These are phyloP conservation scores for Stevia rebaudiana DNA, from an alignment of 140 eudicot species.

Conservation along the genomic window DNA sequence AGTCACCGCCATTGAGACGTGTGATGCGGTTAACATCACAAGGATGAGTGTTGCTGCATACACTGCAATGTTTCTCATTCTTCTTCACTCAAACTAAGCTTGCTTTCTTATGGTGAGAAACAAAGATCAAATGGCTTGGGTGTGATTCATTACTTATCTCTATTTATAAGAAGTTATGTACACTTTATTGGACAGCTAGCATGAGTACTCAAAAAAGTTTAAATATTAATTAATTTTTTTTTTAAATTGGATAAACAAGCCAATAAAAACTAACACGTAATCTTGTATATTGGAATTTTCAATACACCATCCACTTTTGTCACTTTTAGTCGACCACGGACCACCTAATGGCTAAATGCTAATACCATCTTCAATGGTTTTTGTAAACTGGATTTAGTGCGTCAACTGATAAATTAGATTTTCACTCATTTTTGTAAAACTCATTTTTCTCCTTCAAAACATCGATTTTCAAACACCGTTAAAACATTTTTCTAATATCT, in stretches of 20 bases:
- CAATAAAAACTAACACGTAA: neutral
- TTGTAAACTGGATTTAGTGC: too few species aligned
- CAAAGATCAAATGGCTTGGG: slow-evolving; percentile 9
- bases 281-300: too few species aligned
- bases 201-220: neutral
- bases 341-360: too few species aligned
- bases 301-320: too few species aligned
- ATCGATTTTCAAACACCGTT: too few species aligned
- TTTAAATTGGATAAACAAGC: neutral
- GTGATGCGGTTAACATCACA: slow-evolving; percentile 27
- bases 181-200: neutral
- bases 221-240: neutral
- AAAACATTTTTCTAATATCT: too few species aligned
- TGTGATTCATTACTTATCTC: slow-evolving; percentile 15
- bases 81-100: slow-evolving; percentile 4
- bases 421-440: too few species aligned
- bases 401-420: too few species aligned
- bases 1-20: slow-evolving; percentile 33
- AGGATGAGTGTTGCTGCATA: slow-evolving; percentile 19
- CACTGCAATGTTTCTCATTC: slow-evolving; percentile 19
- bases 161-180: slow-evolving; percentile 19
- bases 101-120: slow-evolving; percentile 7
- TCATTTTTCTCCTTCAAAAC: too few species aligned
- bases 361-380: too few species aligned
- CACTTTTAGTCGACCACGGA: too few species aligned